Base-by-base conservation (phyloP, 2,329 filamentous ascomycete species). In the Apiospora marii region DNA sequence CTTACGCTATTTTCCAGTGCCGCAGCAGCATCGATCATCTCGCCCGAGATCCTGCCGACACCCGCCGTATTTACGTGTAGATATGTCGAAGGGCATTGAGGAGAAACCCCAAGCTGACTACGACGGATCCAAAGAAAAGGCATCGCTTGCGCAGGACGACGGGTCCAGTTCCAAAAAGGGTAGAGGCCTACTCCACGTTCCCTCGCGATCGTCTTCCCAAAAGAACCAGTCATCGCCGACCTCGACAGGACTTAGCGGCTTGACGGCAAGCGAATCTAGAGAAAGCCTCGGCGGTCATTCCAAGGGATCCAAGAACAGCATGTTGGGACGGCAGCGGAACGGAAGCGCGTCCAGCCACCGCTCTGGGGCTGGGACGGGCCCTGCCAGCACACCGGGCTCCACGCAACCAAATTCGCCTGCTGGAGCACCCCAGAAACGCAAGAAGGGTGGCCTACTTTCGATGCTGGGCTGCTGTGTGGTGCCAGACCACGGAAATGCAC, bases 381-480 rank as follows among this genome's bases (percentile, higher is more conserved):
- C 86, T 71, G 85, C 84, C 64, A 86, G 84, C 77, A 86, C 86
- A 6, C 81, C 85, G 46, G 84, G 82, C 74, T 84, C 85, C 73
- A 87, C 87, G 24, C 86, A 87, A 78, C 87, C 87, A 53, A 87
- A 83, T 78, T 88, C 88, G 46, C 87, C 88, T 27, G 82, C 83
- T 43, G 84, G 81, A 12, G 83, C 84, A 70, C 85, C 85, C 70
- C 81, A 84, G 48, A 83, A 85, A 72, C 87, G 86, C 78, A 85
- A 84, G 81, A 90, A 89, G 82, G 85, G 86, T 73, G 87, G 88
- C n/a, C 81, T 91, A 67, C 81, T 91, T 48, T 84, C 89, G 34
- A 87, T 94, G 71, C 85, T 94, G 73, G 90, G 88, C 73, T 94
- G 92, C 83, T 94, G 92, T 80, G 87, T 86, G 71, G 87, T 90